Conservation (phyloP, 1,139 yeast genomes). For the Hyphopichia pseudoburtonii region DNA sequence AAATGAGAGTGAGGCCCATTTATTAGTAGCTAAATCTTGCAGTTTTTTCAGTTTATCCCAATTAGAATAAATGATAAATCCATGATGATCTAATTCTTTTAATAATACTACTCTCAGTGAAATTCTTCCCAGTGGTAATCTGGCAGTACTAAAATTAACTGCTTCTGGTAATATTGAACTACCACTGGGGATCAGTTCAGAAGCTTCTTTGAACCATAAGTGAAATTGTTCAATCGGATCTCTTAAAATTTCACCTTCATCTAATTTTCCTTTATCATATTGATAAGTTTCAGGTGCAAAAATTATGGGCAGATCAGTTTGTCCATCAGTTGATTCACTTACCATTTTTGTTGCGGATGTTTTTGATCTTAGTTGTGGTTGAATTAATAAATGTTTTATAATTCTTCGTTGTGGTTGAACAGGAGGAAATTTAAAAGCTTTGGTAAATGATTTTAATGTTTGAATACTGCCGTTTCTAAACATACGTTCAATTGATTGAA, state of each 20-base stretch:
- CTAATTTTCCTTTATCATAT: conserved; percentile 67
- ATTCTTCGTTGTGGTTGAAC: too few species aligned
- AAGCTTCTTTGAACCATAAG: conserved; percentile 85
- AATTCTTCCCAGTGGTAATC: conserved; percentile 83
- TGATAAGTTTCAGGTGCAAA: conserved; percentile 91
- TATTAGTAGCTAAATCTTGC: conserved; percentile 66
- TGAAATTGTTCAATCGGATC: conserved; percentile 80
- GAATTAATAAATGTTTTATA: too few species aligned
- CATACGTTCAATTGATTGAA: too few species aligned
- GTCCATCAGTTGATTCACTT: conserved; percentile 4
- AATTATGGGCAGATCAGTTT: conserved; percentile 25
- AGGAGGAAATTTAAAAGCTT: too few species aligned
- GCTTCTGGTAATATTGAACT: conserved; percentile 68
- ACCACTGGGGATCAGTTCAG: conserved; percentile 38
- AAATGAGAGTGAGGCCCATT: conserved; percentile 80
- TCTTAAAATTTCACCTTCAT: conserved; percentile 48
- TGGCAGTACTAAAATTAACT: conserved; percentile 78
- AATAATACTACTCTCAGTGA: conserved; percentile 80
- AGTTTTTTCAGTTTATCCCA: conserved; percentile 88
- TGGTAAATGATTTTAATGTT: too few species aligned
- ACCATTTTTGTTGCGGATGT: neutral
- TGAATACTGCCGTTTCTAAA: too few species aligned
- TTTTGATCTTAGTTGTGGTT: too few species aligned
- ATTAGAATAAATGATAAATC: conserved; percentile 88
- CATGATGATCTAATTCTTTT: conserved; percentile 83